Evolutionary conservation across 2,329 filamentous ascomycete genomes (phyloP), one percentile per base, ranked within the genome.

Genomic region (Penicillium rolfsii): DNA sequence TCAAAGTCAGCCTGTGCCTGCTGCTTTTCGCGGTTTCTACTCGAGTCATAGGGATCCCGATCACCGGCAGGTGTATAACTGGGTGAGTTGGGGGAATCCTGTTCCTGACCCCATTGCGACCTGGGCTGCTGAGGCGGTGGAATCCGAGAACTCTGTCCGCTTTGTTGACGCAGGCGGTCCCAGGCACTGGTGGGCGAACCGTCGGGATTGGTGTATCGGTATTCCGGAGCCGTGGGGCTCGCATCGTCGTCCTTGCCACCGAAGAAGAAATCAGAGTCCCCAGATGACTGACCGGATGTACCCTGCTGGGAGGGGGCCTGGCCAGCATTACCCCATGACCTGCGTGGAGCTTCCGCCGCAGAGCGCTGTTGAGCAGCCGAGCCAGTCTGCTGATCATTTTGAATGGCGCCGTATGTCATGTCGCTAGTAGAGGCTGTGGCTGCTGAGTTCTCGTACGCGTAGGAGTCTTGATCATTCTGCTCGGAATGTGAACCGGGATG

Each of bases 1-100:
- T 81, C 76, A 55, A 81, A 81, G 3, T 80, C 76, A 8, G 72
- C 74, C 58, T 79, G 79, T 3, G 79, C 77, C 56, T 75, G 71
- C 43, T 79, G 74, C 52, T 72, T 71, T 28, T 77, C 74, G 5
- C 68, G 66, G 26, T 66, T 66, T 19, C 63, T 62, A 3, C 68
- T 70, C 6, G 59, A 63, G 9, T 70, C 71, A 40, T 67, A 62
- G 38, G 22, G 50, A 35, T 64, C 65, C 28, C 59, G 58, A 14
- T 60, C 56, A 33, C 49, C 45, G 26, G 48, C 3, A 22, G 59
- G 30, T n/a, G 43, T 35, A 43, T 46, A 36, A n/a, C 43, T 50
- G 1, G 52, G n/a, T n/a, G 41, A 36, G 1, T 52, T 58, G 3
- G 59, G 22, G 12, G 43, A 48, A 30, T 45, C 46, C 50, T 64